Conservation (phyloP, 176 grass and related monocot genomes). For the Otatea glauca region DNA sequence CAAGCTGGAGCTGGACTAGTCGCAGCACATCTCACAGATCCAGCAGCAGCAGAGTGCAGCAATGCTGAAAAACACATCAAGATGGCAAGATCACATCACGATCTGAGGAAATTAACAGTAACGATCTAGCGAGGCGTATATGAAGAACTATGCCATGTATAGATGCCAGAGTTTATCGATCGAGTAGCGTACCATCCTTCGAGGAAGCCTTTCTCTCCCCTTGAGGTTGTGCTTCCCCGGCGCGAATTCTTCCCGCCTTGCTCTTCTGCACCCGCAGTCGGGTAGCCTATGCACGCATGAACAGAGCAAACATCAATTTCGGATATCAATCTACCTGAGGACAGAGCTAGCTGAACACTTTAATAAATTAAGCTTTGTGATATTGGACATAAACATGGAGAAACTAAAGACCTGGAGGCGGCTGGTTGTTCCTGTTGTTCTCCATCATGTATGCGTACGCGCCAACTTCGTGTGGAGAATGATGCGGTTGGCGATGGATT, state of each 20-base stretch:
- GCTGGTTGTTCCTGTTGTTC: slow-evolving; percentile 49
- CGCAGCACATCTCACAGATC: slow-evolving; percentile 90
- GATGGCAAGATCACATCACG: neutral
- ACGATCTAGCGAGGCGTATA: neutral
- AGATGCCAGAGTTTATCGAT: neutral
- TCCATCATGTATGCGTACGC: slow-evolving; percentile 5
- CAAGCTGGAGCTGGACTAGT: neutral
- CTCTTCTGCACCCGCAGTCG: slow-evolving; percentile 56
- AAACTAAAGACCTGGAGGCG: slow-evolving; percentile 30
- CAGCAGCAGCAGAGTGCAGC: slow-evolving; percentile 91
- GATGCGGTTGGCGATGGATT: neutral
- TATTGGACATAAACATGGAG: neutral
- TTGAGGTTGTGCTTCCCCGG: slow-evolving; percentile 40
- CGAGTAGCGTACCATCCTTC: slow-evolving; percentile 67
- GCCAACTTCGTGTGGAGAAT: neutral
- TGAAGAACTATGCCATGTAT: neutral
- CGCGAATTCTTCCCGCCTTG: slow-evolving; percentile 46
- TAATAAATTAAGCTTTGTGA: neutral
- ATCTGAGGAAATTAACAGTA: neutral
- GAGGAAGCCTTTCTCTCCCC: slow-evolving; percentile 80
- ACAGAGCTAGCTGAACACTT: neutral
- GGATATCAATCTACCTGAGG: neutral
- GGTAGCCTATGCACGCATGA: slow-evolving; percentile 56
- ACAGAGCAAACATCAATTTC: neutral
- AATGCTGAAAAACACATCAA: slow-evolving; percentile 52